Percentiles rank a stretch among this genome's conserved stretches.
These are phyloP conservation scores for Pyricularia grisea DNA, from an alignment of 2,329 filamentous ascomycete species.

Conservation along the genomic window DNA sequence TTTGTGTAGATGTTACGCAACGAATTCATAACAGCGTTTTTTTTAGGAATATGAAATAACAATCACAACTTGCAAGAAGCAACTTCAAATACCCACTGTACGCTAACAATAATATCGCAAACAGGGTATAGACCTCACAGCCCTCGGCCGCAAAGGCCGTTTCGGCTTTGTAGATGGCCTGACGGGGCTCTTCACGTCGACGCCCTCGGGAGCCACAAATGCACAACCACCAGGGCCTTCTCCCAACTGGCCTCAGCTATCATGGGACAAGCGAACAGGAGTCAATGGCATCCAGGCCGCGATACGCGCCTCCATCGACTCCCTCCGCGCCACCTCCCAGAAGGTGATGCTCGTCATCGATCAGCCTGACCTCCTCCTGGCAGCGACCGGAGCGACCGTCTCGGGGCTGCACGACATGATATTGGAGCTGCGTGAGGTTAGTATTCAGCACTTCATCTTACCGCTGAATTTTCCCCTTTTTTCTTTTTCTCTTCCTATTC, in stretches of 20 bases:
- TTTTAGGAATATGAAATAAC: too few relatives aligned
- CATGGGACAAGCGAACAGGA: background rate
- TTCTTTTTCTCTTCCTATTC: background rate
- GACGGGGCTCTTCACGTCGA: slow-evolving; percentile 45
- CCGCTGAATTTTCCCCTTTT: background rate
- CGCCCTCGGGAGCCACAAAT: slow-evolving; percentile 1
- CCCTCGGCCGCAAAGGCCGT: slow-evolving; percentile 42
- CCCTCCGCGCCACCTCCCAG: slow-evolving; percentile 16
- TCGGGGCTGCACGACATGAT: slow-evolving; percentile 44
- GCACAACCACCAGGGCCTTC: background rate
- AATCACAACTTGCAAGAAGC: background rate
- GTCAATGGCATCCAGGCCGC: background rate
- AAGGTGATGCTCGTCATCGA: slow-evolving; percentile 55
- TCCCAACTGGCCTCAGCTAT: background rate
- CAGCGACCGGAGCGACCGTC: slow-evolving; percentile 37
- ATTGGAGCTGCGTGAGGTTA: slow-evolving; percentile 53
- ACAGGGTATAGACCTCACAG: slow-evolving; percentile 65
- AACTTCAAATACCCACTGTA: background rate
- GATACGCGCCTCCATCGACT: slow-evolving; percentile 28
- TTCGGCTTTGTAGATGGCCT: slow-evolving; percentile 73
- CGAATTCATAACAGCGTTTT: background rate
- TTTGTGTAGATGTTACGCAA: slow-evolving; percentile 3
- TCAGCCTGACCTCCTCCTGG: slow-evolving; percentile 55
- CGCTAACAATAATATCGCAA: background rate
- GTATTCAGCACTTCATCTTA: slow-evolving; percentile 15